Base-by-base conservation (phyloP, 768 basidiomycete genomes). In the Dentipellis fragilis region DNA sequence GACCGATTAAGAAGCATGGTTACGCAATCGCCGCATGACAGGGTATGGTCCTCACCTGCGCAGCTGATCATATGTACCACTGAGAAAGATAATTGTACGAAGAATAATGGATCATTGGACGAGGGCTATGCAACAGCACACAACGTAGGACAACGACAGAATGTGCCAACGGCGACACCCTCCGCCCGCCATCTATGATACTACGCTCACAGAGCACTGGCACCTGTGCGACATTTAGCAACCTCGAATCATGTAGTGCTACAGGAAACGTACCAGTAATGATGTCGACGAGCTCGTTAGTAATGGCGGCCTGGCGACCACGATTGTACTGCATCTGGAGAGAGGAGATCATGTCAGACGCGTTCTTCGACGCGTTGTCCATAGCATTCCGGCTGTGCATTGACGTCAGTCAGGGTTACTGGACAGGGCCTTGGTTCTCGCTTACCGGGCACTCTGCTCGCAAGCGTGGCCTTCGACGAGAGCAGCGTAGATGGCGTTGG, bases 321-420 rank as follows among this genome's bases (percentile, higher is more conserved):
- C 93, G 89, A 71, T 97, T 97, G 81, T 94, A 97, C 71, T 95
- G 80, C 87, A 96, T 87, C 70, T 88, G 87, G 51, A 97, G 78
- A 47, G 76, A 71, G 58, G 72, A 72, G 66, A 97, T 95, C 93
- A 97, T 96, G 73, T 94, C 93, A 36, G 73, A 75, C 56, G 96
- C 96, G 71, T 99, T 98, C 84, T 99, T 99, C 62, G 94, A 93
- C 49, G 95, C 95, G 67, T 93, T 98, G 82, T 98, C 96, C 96
- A 99, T 99, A 66, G 96, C 96, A 63, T 95, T 97, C 63, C 95
- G 87, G 71, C 95, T 85, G 52, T 61, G 52, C 52, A 62, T 51
- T n/a, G 38, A 12, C 9, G 22, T 54, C 21, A 51, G 23, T 54
- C 40, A 11, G 5, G 29, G 14, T 23, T 9, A 21, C 10, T 29